These are phyloP conservation scores for Ambrosia hybrid DNA, from an alignment of 140 eudicot genomes.

Conservation along the genomic window DNA sequence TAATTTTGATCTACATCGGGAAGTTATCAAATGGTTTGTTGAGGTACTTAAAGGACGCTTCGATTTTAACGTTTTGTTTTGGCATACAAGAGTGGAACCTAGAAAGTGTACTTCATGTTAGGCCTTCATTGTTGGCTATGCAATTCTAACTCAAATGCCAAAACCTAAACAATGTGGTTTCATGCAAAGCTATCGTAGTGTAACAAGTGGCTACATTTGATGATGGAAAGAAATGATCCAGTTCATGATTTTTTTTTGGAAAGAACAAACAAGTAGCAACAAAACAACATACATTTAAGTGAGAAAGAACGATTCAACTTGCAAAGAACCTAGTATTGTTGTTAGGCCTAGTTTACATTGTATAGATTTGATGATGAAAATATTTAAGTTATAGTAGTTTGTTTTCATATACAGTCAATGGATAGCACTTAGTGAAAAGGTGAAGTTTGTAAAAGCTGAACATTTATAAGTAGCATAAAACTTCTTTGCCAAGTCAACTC, in stretches of 20 bases:
- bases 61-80: not conserved
- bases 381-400: not conserved
- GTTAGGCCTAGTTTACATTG: not conserved
- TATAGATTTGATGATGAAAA: not conserved
- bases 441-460: too few species aligned
- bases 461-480: too few species aligned
- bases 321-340: not conserved
- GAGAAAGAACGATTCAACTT: not conserved
- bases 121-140: not conserved
- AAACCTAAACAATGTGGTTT: not conserved
- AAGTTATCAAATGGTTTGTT: not conserved
- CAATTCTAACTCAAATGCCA: not conserved
- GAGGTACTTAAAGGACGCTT: not conserved
- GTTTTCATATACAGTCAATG: not conserved
- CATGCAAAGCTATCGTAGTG: not conserved
- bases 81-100: not conserved
- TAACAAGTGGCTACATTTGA: too few species aligned
- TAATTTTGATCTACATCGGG: not conserved
- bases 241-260: not conserved
- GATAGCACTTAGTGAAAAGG: too few species aligned
- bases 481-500: too few species aligned
- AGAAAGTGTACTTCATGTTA: not conserved
- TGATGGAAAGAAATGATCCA: not conserved
- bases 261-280: constrained; percentile 11
- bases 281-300: not conserved